phyloP scores from a whole-genome alignment of 1,284 basidiomycete species.

The Volvariella surrecta region DNA sequence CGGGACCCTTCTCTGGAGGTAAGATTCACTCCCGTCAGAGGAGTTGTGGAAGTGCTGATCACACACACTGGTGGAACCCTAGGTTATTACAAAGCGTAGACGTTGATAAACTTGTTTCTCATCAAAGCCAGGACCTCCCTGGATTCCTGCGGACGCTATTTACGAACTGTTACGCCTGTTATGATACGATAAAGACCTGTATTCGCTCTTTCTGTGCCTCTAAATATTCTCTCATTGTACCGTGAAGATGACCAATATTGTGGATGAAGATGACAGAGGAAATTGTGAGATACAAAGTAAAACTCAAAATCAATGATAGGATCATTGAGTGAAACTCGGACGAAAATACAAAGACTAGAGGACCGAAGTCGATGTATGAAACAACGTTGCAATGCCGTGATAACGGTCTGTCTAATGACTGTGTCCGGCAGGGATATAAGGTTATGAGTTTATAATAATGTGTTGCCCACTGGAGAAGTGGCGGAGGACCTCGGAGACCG shows the following conservation, averaged over 20 bases:
- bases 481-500: conserved; percentile 21
- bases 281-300: conserved; percentile 5
- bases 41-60: conserved; percentile 12
- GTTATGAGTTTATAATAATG: conserved; percentile 2
- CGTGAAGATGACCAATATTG: conserved; percentile 3
- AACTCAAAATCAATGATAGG: conserved; percentile 7
- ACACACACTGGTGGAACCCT: no score
- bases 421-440: conserved; percentile 11
- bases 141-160: conserved; percentile 12
- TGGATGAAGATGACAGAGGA: conserved; percentile 13
- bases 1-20: conserved; percentile 56
- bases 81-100: conserved; percentile 41
- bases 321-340: conserved; percentile 16
- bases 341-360: conserved; percentile 3
- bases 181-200: conserved; percentile 3
- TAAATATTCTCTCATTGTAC: no score
- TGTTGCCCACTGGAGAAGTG: conserved; percentile 7
- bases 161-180: conserved; percentile 8
- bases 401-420: conserved; percentile 11
- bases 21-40: conserved; percentile 18
- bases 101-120: conserved; percentile 11
- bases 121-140: conserved; percentile 19
- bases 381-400: conserved; percentile 26
- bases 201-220: no score
- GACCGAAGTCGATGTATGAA: conserved; percentile 20